phyloP scores from a whole-genome alignment of 2,329 filamentous ascomycete genomes.

The Dactylonectria macrodidyma region DNA sequence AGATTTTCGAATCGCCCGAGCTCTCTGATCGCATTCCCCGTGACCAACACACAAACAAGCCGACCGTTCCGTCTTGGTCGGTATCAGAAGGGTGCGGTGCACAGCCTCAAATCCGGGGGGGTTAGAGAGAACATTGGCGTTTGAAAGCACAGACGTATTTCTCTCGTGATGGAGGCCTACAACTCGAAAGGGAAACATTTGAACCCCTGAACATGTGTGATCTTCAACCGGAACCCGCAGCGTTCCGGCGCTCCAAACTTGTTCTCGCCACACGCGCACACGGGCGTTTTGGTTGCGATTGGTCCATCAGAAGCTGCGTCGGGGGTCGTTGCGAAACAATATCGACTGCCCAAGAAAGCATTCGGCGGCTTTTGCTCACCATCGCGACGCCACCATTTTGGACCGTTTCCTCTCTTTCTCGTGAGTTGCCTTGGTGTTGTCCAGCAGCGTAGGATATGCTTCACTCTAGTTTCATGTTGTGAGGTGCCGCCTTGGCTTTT shows the following conservation, averaged over 20 bases:
- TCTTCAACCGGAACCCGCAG: not conserved
- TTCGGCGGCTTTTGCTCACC: not conserved
- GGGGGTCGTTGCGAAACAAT: not conserved
- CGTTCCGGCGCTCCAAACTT: not conserved
- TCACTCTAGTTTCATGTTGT: not conserved
- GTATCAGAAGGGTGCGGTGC: too few species aligned
- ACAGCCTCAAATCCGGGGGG: too few species aligned
- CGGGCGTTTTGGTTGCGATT: not conserved
- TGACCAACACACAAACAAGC: too few species aligned
- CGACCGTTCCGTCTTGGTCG: too few species aligned
- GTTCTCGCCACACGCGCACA: not conserved
- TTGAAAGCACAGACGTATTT: not conserved
- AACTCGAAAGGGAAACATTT: slow-evolving; percentile 1
- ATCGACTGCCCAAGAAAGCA: not conserved
- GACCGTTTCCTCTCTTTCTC: not conserved
- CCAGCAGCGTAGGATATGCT: not conserved
- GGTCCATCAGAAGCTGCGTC: not conserved
- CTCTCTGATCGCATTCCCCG: too few species aligned
- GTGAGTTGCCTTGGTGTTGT: not conserved
- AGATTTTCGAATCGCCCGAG: too few species aligned
- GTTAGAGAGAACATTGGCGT: not conserved
- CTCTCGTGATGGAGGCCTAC: not conserved
- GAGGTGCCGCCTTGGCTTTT: not conserved
- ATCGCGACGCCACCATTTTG: not conserved
- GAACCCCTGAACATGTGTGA: not conserved